These are phyloP conservation scores for Solanum lycopersicoides DNA, from an alignment of 257 asterid genomes.

Conservation along the genomic window DNA sequence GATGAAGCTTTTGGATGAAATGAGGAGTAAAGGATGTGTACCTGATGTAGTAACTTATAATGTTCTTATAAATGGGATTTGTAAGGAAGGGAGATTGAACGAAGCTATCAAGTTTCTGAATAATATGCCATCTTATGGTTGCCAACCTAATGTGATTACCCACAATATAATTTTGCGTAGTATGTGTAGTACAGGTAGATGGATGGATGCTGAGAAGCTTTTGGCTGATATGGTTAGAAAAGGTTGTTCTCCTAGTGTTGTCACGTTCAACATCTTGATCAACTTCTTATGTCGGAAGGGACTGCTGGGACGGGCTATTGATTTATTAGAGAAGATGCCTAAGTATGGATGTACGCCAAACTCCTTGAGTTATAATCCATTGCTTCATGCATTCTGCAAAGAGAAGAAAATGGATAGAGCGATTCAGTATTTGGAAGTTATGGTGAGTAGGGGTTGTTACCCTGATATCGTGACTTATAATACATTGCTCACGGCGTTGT, in stretches of 20 bases:
- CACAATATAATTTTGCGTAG: slow-evolving; percentile 71
- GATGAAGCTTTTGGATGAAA: slow-evolving; percentile 79
- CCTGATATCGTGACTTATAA: slow-evolving; percentile 89
- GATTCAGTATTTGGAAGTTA: slow-evolving; percentile 68
- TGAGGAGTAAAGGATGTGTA: slow-evolving; percentile 61
- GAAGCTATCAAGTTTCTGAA: slow-evolving; percentile 66
- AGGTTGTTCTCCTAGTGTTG: slow-evolving; percentile 79
- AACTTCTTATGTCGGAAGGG: slow-evolving; percentile 73
- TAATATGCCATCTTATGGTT: slow-evolving; percentile 54
- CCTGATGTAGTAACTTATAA: slow-evolving; percentile 87
- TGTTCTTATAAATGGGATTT: slow-evolving; percentile 67
- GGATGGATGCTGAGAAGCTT: slow-evolving; percentile 88
- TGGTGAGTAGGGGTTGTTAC: slow-evolving; percentile 72
- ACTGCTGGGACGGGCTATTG: slow-evolving; percentile 57
- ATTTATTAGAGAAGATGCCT: slow-evolving; percentile 71
- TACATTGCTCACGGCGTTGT: slow-evolving; percentile 69
- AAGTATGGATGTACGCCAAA: slow-evolving; percentile 68
- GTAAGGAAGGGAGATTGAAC: slow-evolving; percentile 77
- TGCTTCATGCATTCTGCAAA: slow-evolving; percentile 83
- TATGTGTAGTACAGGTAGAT: slow-evolving; percentile 75
- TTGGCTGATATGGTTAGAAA: slow-evolving; percentile 65
- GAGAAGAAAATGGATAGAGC: slow-evolving; percentile 85
- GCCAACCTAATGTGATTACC: slow-evolving; percentile 76
- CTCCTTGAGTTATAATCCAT: slow-evolving; percentile 75
- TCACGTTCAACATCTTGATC: slow-evolving; percentile 74